Evolutionary conservation across 495 filamentous ascomycete species (phyloP).

Genomic region (Jackrogersella multiformis): DNA sequence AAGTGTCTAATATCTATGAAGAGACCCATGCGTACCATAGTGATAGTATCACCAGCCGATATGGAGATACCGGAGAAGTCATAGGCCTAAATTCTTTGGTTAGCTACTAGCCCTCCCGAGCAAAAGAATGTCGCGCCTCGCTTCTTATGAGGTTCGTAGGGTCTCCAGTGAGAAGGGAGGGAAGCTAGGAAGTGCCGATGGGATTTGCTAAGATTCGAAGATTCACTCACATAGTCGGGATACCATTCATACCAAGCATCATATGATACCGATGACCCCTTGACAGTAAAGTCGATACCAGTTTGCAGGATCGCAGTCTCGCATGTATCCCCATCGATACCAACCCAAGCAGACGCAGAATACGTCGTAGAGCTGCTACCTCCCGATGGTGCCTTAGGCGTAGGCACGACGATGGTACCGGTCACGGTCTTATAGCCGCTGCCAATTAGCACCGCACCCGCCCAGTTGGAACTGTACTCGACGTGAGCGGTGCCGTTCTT

Average conservation of each 20-base stretch:
- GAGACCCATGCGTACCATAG: conserved; percentile 46
- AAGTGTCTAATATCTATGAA: neutral
- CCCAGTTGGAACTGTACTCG: conserved; percentile 68
- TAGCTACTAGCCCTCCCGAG: conserved; percentile 4
- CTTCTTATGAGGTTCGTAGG: too few relatives aligned
- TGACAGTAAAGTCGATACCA: conserved; percentile 66
- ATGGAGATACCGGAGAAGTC: conserved; percentile 64
- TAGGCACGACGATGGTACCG: conserved; percentile 65
- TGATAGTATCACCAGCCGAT: conserved; percentile 64
- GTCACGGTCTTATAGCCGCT: conserved; percentile 62
- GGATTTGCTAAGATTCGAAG: neutral
- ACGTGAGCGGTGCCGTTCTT: conserved; percentile 36
- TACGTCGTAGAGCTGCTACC: conserved; percentile 51
- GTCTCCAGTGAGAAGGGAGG: too few relatives aligned
- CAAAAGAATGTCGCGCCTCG: too few relatives aligned
- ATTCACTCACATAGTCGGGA: conserved; percentile 48
- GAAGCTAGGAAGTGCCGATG: too few relatives aligned
- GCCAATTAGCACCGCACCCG: conserved; percentile 64
- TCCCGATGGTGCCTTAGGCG: conserved; percentile 57
- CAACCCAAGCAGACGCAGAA: conserved; percentile 69
- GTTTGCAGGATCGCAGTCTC: conserved; percentile 66
- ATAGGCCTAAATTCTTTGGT: conserved; percentile 50
- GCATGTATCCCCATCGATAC: conserved; percentile 69
- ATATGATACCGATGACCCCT: conserved; percentile 48
- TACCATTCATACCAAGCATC: conserved; percentile 75